These are phyloP conservation scores for Linnemannia elongata DNA, from an alignment of 192 early-diverging fungal genomes.

Conservation along the genomic window DNA sequence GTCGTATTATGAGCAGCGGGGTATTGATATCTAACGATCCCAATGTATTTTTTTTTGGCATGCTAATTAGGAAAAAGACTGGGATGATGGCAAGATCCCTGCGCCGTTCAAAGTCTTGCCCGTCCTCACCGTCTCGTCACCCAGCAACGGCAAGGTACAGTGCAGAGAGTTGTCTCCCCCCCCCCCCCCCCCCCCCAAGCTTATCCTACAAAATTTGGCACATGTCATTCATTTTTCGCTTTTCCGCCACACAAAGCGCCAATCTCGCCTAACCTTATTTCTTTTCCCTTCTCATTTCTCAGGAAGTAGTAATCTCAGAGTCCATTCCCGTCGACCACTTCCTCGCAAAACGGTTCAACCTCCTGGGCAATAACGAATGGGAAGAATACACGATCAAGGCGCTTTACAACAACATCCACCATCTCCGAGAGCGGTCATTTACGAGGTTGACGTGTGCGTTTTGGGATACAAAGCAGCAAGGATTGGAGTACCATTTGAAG, in stretches of 20 bases:
- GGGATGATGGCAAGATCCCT: not conserved
- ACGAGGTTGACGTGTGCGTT: constrained; percentile 9
- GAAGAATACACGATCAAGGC: constrained; percentile 37
- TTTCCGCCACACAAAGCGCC: not conserved
- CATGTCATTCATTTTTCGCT: not conserved
- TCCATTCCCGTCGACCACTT: constrained; percentile 21
- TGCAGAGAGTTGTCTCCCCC: not conserved
- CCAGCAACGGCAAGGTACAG: not conserved
- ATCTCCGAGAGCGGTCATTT: constrained; percentile 29
- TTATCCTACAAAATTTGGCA: not conserved
- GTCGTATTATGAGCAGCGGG: not conserved
- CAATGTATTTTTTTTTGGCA: not conserved
- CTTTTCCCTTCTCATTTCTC: not conserved
- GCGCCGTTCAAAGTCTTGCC: constrained; percentile 3
- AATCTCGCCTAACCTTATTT: not conserved
- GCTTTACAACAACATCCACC: constrained; percentile 35
- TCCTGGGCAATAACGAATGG: constrained; percentile 26
- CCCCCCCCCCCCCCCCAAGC: too few relatives aligned
- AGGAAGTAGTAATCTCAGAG: constrained; percentile 13
- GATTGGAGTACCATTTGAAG: constrained; percentile 4
- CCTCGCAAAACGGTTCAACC: constrained; percentile 26
- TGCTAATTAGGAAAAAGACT: not conserved
- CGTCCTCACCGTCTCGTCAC: not conserved
- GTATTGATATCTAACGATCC: not conserved
- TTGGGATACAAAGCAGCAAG: constrained; percentile 11